A percentile compares a stretch with the other conserved stretches of the same genome.
Conservation (phyloP, 1,139 yeast genomes). For the Geotrichum fermentans region DNA sequence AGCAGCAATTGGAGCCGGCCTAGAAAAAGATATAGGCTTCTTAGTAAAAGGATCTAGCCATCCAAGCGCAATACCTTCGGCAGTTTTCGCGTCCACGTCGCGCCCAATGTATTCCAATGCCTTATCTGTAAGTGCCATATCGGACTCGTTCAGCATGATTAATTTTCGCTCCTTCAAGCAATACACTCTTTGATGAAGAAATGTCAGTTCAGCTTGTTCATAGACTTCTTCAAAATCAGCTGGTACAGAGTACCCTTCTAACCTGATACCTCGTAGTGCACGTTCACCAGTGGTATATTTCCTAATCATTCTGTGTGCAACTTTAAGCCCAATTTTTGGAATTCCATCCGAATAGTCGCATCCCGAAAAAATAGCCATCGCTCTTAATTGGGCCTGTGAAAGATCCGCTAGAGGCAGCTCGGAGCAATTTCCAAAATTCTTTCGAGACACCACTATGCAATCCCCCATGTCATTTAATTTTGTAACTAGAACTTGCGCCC, state of each 20-base stretch:
- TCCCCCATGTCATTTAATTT: slow-evolving; percentile 70
- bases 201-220: slow-evolving; percentile 68
- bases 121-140: slow-evolving; percentile 33
- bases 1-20: not conserved
- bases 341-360: slow-evolving; percentile 94
- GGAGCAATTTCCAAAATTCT: slow-evolving; percentile 38
- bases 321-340: slow-evolving; percentile 72
- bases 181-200: slow-evolving; percentile 80
- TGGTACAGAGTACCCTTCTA: slow-evolving; percentile 59
- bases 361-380: slow-evolving; percentile 84
- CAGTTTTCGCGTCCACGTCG: slow-evolving; percentile 44
- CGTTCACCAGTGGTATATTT: slow-evolving; percentile 50
- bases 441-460: slow-evolving; percentile 62
- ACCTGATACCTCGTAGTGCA: slow-evolving; percentile 52
- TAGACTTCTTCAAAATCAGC: slow-evolving; percentile 56
- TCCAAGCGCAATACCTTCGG: slow-evolving; percentile 59
- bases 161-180: slow-evolving; percentile 52
- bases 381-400: slow-evolving; percentile 56
- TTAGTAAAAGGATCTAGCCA: slow-evolving; percentile 62
- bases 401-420: slow-evolving; percentile 43
- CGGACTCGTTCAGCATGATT: slow-evolving; percentile 56
- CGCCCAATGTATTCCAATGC: slow-evolving; percentile 63
- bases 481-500: slow-evolving; percentile 70
- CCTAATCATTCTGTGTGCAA: slow-evolving; percentile 62
- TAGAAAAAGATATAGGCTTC: slow-evolving; percentile 24